These are phyloP conservation scores for Rhodotorula glutinis DNA, from an alignment of 1,284 basidiomycete species.

Conservation along the genomic window DNA sequence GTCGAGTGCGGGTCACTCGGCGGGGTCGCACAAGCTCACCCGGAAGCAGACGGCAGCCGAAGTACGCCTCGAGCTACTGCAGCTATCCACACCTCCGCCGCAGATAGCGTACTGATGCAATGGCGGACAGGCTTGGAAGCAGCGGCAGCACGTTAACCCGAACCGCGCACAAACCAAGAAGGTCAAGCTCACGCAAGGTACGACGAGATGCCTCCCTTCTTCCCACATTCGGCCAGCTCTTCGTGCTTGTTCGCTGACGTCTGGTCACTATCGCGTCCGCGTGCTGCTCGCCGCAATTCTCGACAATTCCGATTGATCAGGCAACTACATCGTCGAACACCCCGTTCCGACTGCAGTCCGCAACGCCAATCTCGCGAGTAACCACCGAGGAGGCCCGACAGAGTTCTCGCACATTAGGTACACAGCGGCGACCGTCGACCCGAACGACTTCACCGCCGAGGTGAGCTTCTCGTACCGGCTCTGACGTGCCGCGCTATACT, in stretches of 20 bases:
- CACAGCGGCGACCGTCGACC: slow-evolving; percentile 84
- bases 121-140: slow-evolving; percentile 39
- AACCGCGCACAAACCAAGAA: slow-evolving; percentile 59
- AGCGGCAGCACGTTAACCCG: slow-evolving; percentile 43
- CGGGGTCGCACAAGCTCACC: slow-evolving; percentile 2
- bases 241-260: too few relatives aligned
- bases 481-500: not conserved
- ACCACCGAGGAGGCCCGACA: slow-evolving; percentile 58
- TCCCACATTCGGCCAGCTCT: too few relatives aligned
- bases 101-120: not conserved
- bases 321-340: slow-evolving; percentile 83
- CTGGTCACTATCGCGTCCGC: not conserved
- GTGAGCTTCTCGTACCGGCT: not conserved
- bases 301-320: slow-evolving; percentile 45
- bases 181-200: slow-evolving; percentile 75
- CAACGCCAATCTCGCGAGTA: slow-evolving; percentile 56
- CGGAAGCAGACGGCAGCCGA: slow-evolving; percentile 32
- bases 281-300: not conserved
- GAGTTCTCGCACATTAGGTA: slow-evolving; percentile 92
- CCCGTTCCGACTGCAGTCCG: slow-evolving; percentile 42
- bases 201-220: not conserved
- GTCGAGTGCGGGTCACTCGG: not conserved
- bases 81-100: too few relatives aligned
- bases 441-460: slow-evolving; percentile 80
- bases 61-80: slow-evolving; percentile 2